Conservation (phyloP, 257 asterid species). For the Salvia miltiorrhiza region DNA sequence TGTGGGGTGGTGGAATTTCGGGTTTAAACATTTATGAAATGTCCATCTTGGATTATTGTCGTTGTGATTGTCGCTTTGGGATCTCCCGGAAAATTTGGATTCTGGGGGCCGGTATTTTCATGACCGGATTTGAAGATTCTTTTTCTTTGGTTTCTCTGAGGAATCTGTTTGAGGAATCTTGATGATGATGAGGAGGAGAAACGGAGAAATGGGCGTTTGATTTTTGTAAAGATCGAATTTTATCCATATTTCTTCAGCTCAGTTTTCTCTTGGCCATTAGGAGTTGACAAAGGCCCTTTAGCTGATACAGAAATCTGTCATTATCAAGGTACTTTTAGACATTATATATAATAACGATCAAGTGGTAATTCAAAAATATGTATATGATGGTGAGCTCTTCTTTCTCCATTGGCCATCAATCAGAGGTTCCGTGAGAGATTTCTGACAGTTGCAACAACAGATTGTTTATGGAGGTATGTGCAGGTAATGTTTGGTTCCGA, state of each 20-base stretch:
- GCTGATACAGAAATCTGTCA: conserved; percentile 46
- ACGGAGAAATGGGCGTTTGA: conserved; percentile 23
- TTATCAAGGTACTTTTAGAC: conserved; percentile 36
- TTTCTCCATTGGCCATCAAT: conserved; percentile 25
- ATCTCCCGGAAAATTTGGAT: conserved; percentile 34
- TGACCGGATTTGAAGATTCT: conserved; percentile 19
- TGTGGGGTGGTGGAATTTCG: conserved; percentile 21
- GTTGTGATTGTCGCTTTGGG: conserved; percentile 26
- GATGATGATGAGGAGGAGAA: conserved; percentile 30
- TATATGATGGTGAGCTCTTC: conserved; percentile 33
- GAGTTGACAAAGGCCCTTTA: conserved; percentile 31
- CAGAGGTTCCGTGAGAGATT: conserved; percentile 26
- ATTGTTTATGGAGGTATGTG: conserved; percentile 27
- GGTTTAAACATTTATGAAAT: conserved; percentile 20
- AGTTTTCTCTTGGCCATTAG: conserved; percentile 21
- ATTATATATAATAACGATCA: conserved; percentile 22
- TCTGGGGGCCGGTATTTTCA: conserved; percentile 27
- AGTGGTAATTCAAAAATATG: conserved; percentile 26
- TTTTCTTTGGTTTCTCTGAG: conserved; percentile 5
- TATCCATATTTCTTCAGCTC: conserved; percentile 26
- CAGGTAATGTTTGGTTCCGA: conserved; percentile 34
- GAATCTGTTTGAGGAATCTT: conserved; percentile 21
- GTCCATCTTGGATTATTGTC: conserved; percentile 21
- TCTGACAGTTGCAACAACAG: conserved; percentile 28
- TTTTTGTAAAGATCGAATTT: conserved; percentile 18